These are phyloP conservation scores for Deuterostichococcus epilithicus DNA, from an alignment of 139 green algal species.

Conservation along the genomic window DNA sequence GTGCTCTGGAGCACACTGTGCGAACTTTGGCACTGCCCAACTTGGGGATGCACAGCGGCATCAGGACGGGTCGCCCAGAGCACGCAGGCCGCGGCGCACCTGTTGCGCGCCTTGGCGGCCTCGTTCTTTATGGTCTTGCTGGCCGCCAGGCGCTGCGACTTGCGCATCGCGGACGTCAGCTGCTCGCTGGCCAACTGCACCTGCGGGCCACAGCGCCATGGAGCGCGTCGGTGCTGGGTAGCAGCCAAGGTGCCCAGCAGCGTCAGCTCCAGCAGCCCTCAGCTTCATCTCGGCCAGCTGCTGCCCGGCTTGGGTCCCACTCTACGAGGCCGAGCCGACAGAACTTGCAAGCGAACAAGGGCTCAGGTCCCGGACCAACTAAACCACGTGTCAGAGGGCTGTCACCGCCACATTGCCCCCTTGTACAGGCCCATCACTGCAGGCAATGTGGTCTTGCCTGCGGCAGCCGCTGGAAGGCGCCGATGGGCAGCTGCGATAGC, in stretches of 20 bases:
- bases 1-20: neutral
- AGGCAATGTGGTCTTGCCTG: too few species aligned
- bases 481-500: neutral
- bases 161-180: constrained; percentile 56
- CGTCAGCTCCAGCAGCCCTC: too few species aligned
- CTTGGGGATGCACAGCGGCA: neutral
- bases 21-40: neutral
- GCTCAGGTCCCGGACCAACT: too few species aligned
- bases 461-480: constrained; percentile 19
- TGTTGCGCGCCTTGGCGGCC: constrained; percentile 63
- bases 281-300: too few species aligned
- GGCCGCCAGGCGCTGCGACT: constrained; percentile 29
- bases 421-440: too few species aligned
- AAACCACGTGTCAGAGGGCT: too few species aligned
- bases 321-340: too few species aligned
- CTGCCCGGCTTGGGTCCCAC: too few species aligned
- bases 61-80: neutral
- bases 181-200: constrained; percentile 60
- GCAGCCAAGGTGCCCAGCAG: too few species aligned
- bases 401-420: too few species aligned
- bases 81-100: neutral
- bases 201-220: constrained; percentile 53
- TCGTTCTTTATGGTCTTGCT: constrained; percentile 68
- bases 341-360: too few species aligned
- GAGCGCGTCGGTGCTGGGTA: constrained; percentile 37